phyloP scores from a whole-genome alignment of 2,329 filamentous ascomycete genomes.

The Clonostachys solani region DNA sequence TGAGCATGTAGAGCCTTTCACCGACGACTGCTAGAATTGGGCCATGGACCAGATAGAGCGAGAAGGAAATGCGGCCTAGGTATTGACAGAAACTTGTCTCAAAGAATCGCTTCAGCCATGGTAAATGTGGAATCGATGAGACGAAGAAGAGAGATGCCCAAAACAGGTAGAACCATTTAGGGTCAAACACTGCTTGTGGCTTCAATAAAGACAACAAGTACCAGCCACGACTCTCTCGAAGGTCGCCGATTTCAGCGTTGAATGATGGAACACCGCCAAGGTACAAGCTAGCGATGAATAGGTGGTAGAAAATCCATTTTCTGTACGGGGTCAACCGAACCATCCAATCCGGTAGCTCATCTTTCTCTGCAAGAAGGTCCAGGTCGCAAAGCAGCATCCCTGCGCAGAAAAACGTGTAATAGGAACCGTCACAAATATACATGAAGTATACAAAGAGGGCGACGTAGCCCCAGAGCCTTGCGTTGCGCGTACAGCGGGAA shows the following conservation, averaged over 20 bases:
- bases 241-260: constrained; percentile 37
- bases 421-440: constrained; percentile 62
- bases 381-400: constrained; percentile 61
- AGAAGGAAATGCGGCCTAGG: constrained; percentile 57
- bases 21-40: constrained; percentile 56
- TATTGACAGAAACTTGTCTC: constrained; percentile 56
- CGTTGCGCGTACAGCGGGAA: constrained; percentile 46
- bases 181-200: constrained; percentile 61
- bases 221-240: constrained; percentile 56
- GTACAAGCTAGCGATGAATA: constrained; percentile 48
- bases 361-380: constrained; percentile 45
- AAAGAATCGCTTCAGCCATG: constrained; percentile 53
- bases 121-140: constrained; percentile 50
- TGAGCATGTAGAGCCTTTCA: constrained; percentile 59
- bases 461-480: constrained; percentile 48
- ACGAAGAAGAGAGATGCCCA: constrained; percentile 55
- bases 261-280: constrained; percentile 58
- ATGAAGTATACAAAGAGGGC: constrained; percentile 60
- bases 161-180: constrained; percentile 66
- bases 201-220: constrained; percentile 56
- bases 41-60: constrained; percentile 61
- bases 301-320: constrained; percentile 42
- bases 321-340: constrained; percentile 40
- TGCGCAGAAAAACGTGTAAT: constrained; percentile 53
- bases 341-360: constrained; percentile 46